These are phyloP conservation scores for Aspergillus steynii DNA, from an alignment of 495 filamentous ascomycete species.

Conservation along the genomic window DNA sequence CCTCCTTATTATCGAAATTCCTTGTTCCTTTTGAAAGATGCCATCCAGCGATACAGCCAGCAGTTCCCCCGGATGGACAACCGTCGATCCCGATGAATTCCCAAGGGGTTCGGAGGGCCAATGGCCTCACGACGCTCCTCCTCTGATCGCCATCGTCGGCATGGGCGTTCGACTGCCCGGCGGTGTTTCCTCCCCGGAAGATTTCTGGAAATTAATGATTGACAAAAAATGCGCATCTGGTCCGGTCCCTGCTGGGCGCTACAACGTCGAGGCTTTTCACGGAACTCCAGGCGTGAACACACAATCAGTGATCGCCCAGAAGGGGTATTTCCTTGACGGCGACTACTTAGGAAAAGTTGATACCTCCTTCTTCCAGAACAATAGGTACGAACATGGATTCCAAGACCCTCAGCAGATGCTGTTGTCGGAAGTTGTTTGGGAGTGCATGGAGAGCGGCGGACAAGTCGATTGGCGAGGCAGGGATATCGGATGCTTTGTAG, in stretches of 20 bases:
- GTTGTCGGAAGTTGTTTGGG: slow-evolving; percentile 51
- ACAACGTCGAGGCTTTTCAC: slow-evolving; percentile 36
- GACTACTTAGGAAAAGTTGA: slow-evolving; percentile 32
- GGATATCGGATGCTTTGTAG: slow-evolving; percentile 47
- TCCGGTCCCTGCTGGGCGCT: slow-evolving; percentile 37
- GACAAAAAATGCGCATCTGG: slow-evolving; percentile 33
- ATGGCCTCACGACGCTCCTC: slow-evolving; percentile 1
- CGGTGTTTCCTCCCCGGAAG: slow-evolving; percentile 26
- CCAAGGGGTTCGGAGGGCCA: too few species aligned
- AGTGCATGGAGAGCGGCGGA: slow-evolving; percentile 45
- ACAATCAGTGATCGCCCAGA: neutral
- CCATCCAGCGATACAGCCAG: too few species aligned
- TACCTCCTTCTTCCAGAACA: slow-evolving; percentile 36
- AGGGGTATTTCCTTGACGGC: slow-evolving; percentile 48
- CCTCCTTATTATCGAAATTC: too few species aligned
- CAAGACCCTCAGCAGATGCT: slow-evolving; percentile 61
- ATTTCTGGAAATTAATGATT: slow-evolving; percentile 43
- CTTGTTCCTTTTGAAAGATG: too few species aligned
- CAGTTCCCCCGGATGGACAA: too few species aligned
- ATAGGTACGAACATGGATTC: slow-evolving; percentile 39
- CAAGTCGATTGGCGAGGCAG: slow-evolving; percentile 42
- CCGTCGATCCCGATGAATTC: too few species aligned
- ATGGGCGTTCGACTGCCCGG: slow-evolving; percentile 49
- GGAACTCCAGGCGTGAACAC: slow-evolving; percentile 7
- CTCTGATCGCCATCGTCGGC: slow-evolving; percentile 46